These are phyloP conservation scores for Chrysophaeum taylorii DNA, from an alignment of 352 stramenopile genomes.

Conservation along the genomic window DNA sequence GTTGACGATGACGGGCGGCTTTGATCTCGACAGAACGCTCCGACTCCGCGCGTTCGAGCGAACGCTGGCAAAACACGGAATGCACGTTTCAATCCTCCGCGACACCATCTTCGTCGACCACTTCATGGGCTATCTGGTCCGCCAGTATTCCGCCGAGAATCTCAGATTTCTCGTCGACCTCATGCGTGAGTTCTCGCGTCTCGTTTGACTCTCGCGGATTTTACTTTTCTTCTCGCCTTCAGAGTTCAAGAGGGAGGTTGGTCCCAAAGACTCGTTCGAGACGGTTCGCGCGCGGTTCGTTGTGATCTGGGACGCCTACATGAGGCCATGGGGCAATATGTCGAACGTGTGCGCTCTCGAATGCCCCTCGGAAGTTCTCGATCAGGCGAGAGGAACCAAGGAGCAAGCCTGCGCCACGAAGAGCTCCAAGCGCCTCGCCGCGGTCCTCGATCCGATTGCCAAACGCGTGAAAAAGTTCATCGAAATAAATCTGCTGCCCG, in stretches of 20 bases:
- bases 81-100: not conserved
- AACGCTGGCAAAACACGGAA: not conserved
- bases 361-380: not conserved
- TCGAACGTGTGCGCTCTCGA: constrained; percentile 2
- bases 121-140: not conserved
- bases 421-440: not conserved
- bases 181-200: no score
- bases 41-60: constrained; percentile 7
- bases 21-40: not conserved
- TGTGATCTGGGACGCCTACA: not conserved
- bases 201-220: no score
- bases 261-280: not conserved
- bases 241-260: not conserved
- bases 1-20: not conserved
- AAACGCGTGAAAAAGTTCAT: not conserved
- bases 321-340: not conserved
- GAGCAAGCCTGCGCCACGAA: not conserved
- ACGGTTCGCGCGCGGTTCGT: not conserved
- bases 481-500: not conserved
- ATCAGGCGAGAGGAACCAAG: no score
- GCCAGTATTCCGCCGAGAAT: not conserved
- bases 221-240: no score
- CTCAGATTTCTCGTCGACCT: constrained; percentile 2
- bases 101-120: constrained; percentile 8
- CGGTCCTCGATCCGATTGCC: not conserved